Evolutionary conservation across 371 early-diverging fungal genomes (phyloP), one percentile per base, ranked within the genome.

Genomic region (Amoeboaphelidium protococcarum): DNA sequence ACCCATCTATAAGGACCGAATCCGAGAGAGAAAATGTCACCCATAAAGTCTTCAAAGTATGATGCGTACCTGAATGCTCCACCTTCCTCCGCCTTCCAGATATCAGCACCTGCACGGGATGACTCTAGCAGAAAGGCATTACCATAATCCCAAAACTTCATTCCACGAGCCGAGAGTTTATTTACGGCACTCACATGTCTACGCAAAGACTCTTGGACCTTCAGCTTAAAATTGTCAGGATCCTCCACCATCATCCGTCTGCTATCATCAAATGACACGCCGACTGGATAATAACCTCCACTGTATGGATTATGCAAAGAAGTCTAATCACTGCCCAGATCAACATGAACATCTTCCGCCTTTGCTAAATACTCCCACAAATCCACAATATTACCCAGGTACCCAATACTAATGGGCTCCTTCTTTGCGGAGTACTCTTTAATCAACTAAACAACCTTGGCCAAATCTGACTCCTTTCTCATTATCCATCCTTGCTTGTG

Each of bases 1-100:
- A 50, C 50, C 50, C 50, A 50, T 12, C 50, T 25, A 40, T 45
- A 50, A 20, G 50, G 50, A 13, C 50, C 50, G 19, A 50, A 50
- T 10, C 50, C 50, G 1, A 50, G 44, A 19, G 49, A 49, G 26
- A 50, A 50, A 3, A 50, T 47, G n/a, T 50, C 50, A 27, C 50
- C 50, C 50, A 50, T 50, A 48, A 50, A 31, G 1, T 19, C 49
- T 26, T 50, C 37, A 21, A 50, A 26, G 25, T 50, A 50, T 12
- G 47, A 47, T 23, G 41, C 24, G 48, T 50, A 50, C 50, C 45
- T 50, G 40, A 50, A 50, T 10, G 10, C 16, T 31, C 16, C 16
- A 13, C 21, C 16, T 20, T 40, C 50, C 13, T 47, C 50, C 19
- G 23, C 25, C 2, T 23, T 24, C 23, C 26, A 12, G 19, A 50